Base-by-base conservation (phyloP, 2,329 filamentous ascomycete genomes). In the Aspergillus niger region DNA sequence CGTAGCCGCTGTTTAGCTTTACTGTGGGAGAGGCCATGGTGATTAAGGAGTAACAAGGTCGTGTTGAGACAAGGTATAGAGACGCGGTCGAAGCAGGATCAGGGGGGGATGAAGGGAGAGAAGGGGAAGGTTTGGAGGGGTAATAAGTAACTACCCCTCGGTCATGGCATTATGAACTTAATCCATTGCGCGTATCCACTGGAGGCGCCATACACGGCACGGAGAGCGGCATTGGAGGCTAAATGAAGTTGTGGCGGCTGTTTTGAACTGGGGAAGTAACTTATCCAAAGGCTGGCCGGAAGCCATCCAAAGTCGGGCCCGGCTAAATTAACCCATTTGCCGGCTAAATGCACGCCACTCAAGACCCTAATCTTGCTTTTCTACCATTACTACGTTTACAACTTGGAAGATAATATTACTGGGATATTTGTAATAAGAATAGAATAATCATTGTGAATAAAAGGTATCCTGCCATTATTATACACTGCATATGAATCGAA, bases 1-100 rank as follows among this genome's bases (percentile, higher is more conserved):
- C 67, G 59, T 67, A 65, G 56, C 74, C 73, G 57, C 63, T 69
- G 68, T 60, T 72, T 17, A 68, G 65, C 55, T 67, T 68, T 43
- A 64, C 48, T 26, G 63, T 60, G 26, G 63, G 61, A 24, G 63
- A 47, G 36, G 50, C 32, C 62, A 66, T 63, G 17, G 53, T 63
- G 53, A 63, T 58, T 60, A 11, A 22, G 22, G n/a, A 8, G n/a
- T 15, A n/a, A 22, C 13, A 49, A 47, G 48, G 41, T 48, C 50
- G 32, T 36, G 32, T 60, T 47, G 49, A 49, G 22, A 39, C 13
- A 56, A 32, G 47, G 49, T 41, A 55, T 41, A 15, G 11, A 30
- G 32, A 36, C 32, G 32, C 32, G 41, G 44, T 58, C n/a, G 44
- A 28, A 53, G 44, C 51, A 28, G 53, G 43, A 38, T 36, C 56